These are phyloP conservation scores for Daldinia childiae DNA, from an alignment of 495 filamentous ascomycete species.

Conservation along the genomic window DNA sequence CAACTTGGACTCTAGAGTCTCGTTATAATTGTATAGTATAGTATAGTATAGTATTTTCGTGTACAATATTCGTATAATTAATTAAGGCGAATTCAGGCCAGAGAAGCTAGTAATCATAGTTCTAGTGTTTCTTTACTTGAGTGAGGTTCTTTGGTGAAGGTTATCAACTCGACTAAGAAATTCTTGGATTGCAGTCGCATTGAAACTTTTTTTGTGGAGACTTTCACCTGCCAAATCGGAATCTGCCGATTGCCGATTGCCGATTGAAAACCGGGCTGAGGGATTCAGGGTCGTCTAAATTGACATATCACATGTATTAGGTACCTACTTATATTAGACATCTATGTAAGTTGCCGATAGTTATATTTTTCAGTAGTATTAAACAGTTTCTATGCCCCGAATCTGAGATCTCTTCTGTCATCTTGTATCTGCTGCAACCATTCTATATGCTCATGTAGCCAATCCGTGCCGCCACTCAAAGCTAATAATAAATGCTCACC, in stretches of 20 bases:
- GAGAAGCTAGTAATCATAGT: neutral
- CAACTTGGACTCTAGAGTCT: no score
- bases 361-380: neutral
- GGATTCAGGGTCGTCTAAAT: neutral
- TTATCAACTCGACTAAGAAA: conserved; percentile 9
- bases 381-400: conserved; percentile 7
- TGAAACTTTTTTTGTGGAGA: conserved; percentile 32
- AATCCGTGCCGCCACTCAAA: neutral
- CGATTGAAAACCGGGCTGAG: conserved; percentile 17
- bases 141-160: neutral
- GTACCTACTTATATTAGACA: no score
- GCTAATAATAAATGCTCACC: neutral
- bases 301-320: neutral
- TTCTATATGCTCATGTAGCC: conserved; percentile 10
- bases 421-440: neutral
- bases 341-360: neutral
- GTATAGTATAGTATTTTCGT: neutral
- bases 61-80: neutral
- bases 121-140: neutral
- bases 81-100: neutral
- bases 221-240: conserved; percentile 17
- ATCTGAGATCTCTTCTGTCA: conserved; percentile 5
- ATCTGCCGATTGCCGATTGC: conserved; percentile 19
- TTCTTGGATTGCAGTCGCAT: conserved; percentile 17
- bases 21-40: neutral